phyloP scores from a whole-genome alignment of 2,329 filamentous ascomycete species.

The Neurospora sp. region DNA sequence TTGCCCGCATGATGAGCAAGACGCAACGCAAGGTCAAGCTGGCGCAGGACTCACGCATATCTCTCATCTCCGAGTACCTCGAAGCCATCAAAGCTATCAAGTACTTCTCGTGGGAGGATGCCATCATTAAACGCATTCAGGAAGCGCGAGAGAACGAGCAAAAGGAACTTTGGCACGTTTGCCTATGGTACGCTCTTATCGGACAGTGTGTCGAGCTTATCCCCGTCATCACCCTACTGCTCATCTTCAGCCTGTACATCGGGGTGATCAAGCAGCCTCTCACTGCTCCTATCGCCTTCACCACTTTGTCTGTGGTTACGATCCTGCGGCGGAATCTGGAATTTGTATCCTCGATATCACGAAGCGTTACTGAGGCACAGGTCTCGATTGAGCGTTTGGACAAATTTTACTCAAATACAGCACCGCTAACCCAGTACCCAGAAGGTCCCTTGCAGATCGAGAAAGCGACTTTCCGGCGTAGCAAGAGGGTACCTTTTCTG shows the following conservation, averaged over 20 bases:
- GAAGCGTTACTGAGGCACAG: conserved; percentile 30
- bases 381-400: conserved; percentile 43
- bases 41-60: conserved; percentile 47
- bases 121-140: conserved; percentile 40
- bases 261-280: conserved; percentile 36
- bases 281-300: conserved; percentile 48
- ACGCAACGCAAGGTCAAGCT: conserved; percentile 42
- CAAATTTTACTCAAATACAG: conserved; percentile 41
- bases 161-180: conserved; percentile 42
- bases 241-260: conserved; percentile 44
- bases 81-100: conserved; percentile 48
- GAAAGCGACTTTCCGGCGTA: conserved; percentile 38
- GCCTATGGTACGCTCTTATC: conserved; percentile 35
- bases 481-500: conserved; percentile 38
- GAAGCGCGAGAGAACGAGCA: conserved; percentile 41
- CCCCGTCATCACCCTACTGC: conserved; percentile 39
- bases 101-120: conserved; percentile 50
- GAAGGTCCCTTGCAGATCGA: conserved; percentile 37
- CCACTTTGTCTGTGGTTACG: conserved; percentile 42
- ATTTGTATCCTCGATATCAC: conserved; percentile 36
- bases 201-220: conserved; percentile 41
- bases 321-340: conserved; percentile 42
- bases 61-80: conserved; percentile 47
- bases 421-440: conserved; percentile 37
- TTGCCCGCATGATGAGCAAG: conserved; percentile 39